Evolutionary conservation across 2,329 filamentous ascomycete species (phyloP).

Genomic region (Colletotrichum cordylinicola): DNA sequence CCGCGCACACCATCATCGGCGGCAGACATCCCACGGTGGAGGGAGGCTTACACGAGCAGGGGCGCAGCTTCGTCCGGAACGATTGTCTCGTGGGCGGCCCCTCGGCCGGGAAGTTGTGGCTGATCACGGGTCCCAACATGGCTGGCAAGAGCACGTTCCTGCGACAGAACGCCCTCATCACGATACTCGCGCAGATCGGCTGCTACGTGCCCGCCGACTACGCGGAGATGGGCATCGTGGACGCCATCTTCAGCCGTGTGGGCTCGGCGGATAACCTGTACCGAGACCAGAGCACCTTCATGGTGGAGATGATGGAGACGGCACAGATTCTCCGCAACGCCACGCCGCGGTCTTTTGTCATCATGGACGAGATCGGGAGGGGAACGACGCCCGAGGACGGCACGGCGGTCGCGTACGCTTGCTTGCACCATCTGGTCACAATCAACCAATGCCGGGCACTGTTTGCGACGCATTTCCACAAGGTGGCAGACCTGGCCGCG

Average conservation of each 20-base stretch:
- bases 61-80: conserved; percentile 83
- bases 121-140: conserved; percentile 93
- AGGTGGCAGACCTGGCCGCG: conserved; percentile 76
- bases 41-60: conserved; percentile 77
- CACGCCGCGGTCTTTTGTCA: conserved; percentile 84
- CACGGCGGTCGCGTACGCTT: conserved; percentile 87
- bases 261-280: conserved; percentile 96
- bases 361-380: conserved; percentile 97
- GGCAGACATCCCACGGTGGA: conserved; percentile 95
- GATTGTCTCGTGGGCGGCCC: conserved; percentile 80
- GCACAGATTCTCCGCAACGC: conserved; percentile 87
- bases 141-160: conserved; percentile 96
- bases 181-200: conserved; percentile 90
- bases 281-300: conserved; percentile 94
- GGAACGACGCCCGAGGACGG: conserved; percentile 95
- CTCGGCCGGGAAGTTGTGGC: conserved; percentile 68
- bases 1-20: conserved; percentile 77
- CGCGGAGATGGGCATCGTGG: conserved; percentile 88
- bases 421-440: conserved; percentile 81
- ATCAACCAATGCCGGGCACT: conserved; percentile 80
- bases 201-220: conserved; percentile 90
- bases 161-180: conserved; percentile 93
- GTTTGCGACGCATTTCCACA: conserved; percentile 96
- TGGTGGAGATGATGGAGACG: conserved; percentile 99
- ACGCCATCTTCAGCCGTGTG: conserved; percentile 92